A percentile compares a stretch with the other conserved stretches of the same genome.
Evolutionary conservation across 1,284 basidiomycete genomes (phyloP).

Genomic region (Ganoderma sinense): DNA sequence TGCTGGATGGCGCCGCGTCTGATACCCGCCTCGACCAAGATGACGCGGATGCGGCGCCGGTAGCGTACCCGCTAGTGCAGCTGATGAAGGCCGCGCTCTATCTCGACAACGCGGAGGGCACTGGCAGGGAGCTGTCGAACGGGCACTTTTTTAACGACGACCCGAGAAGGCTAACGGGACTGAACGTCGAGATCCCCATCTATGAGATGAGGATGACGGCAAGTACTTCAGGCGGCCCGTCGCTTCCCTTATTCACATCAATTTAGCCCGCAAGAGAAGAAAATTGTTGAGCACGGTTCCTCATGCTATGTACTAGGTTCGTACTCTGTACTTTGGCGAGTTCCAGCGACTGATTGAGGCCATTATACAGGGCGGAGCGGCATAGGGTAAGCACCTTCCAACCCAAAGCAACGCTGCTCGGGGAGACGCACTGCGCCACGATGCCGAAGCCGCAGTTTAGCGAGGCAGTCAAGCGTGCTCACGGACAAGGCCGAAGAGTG

Average conservation of each 20-base stretch:
- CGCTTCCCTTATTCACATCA: not conserved
- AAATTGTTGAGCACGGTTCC: constrained; percentile 63
- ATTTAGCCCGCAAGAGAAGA: constrained; percentile 61
- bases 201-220: constrained; percentile 76
- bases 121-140: constrained; percentile 63
- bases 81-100: constrained; percentile 58
- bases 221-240: constrained; percentile 33
- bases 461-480: constrained; percentile 73
- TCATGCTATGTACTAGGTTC: constrained; percentile 74
- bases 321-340: not conserved
- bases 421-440: constrained; percentile 43
- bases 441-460: constrained; percentile 62
- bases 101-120: constrained; percentile 55
- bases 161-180: constrained; percentile 64
- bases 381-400: constrained; percentile 60
- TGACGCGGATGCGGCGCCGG: not conserved
- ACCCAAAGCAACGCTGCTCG: not conserved
- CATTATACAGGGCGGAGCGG: constrained; percentile 58
- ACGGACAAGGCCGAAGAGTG: constrained; percentile 73
- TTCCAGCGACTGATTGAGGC: not conserved
- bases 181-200: constrained; percentile 55
- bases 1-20: not conserved
- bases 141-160: constrained; percentile 75
- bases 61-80: constrained; percentile 53
- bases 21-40: not conserved